A percentile compares a stretch with the other conserved stretches of the same genome.
phyloP scores from a whole-genome alignment of 441 rosid genomes.

The Populus hybrid region DNA sequence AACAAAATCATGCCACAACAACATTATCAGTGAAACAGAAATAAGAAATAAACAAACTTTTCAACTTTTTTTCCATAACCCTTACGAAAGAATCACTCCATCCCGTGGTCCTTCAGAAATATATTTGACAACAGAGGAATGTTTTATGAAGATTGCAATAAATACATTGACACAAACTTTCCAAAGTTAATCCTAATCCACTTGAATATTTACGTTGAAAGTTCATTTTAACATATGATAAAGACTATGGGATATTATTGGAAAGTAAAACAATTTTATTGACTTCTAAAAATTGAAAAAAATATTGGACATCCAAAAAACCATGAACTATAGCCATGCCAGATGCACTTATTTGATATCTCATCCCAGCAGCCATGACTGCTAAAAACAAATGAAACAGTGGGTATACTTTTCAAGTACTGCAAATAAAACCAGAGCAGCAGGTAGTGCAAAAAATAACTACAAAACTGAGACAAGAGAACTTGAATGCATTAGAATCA shows the following conservation, averaged over 20 bases:
- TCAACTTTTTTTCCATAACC: not conserved
- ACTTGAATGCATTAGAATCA: not conserved
- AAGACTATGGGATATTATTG: not conserved
- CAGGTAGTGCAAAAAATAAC: not conserved
- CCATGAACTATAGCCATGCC: not conserved
- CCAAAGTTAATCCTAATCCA: not conserved
- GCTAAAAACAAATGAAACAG: not conserved
- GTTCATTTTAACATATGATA: not conserved
- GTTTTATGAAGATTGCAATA: not conserved
- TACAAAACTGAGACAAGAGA: not conserved
- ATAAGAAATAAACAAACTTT: not conserved
- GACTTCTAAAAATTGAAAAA: not conserved
- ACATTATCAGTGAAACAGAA: not conserved
- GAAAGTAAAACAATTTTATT: not conserved
- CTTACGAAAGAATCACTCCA: not conserved
- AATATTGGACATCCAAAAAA: not conserved
- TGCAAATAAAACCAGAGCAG: slow-evolving; percentile 5
- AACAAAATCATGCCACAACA: not conserved
- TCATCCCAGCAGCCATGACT: not conserved
- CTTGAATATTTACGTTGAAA: not conserved
- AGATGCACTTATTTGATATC: not conserved
- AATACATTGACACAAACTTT: not conserved
- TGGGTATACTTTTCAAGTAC: not conserved
- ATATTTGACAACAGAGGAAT: not conserved
- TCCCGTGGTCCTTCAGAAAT: not conserved